These are phyloP conservation scores for Auriculariales sp. DNA, from an alignment of 768 basidiomycete species.

Conservation along the genomic window DNA sequence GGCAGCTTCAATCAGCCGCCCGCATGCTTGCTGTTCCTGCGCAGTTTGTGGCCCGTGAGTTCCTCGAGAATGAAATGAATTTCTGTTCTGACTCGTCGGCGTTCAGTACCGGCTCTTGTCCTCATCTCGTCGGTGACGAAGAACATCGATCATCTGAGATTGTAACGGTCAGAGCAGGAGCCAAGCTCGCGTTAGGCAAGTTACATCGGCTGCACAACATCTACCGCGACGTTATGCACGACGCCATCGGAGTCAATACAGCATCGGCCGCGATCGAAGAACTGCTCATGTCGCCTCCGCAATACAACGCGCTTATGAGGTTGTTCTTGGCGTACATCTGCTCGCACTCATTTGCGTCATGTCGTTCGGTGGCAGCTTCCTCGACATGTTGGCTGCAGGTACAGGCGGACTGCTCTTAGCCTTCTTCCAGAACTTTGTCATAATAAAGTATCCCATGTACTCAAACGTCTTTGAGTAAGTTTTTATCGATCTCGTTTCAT, in stretches of 20 bases:
- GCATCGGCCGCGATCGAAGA: constrained; percentile 50
- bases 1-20: constrained; percentile 78
- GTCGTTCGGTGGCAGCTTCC: constrained; percentile 69
- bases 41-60: constrained; percentile 63
- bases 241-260: constrained; percentile 72
- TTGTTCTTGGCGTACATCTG: constrained; percentile 55
- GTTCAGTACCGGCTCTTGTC: constrained; percentile 14
- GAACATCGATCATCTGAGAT: constrained; percentile 29
- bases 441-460: constrained; percentile 63
- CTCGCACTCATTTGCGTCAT: constrained; percentile 72
- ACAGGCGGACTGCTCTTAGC: constrained; percentile 50
- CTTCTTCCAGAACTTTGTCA: constrained; percentile 58
- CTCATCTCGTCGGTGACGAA: constrained; percentile 27
- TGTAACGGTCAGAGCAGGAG: constrained; percentile 70
- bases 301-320: constrained; percentile 48
- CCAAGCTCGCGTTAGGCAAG: constrained; percentile 66
- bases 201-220: constrained; percentile 74
- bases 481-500: constrained; percentile 7
- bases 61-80: constrained; percentile 6
- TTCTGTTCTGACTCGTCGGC: constrained; percentile 2
- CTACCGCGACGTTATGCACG: constrained; percentile 82
- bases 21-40: constrained; percentile 82
- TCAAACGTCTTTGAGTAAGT: constrained; percentile 87
- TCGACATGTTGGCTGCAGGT: constrained; percentile 79
- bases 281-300: constrained; percentile 46